phyloP scores from a whole-genome alignment of 176 grass and related monocot genomes.

The Paspalum vaginatum region DNA sequence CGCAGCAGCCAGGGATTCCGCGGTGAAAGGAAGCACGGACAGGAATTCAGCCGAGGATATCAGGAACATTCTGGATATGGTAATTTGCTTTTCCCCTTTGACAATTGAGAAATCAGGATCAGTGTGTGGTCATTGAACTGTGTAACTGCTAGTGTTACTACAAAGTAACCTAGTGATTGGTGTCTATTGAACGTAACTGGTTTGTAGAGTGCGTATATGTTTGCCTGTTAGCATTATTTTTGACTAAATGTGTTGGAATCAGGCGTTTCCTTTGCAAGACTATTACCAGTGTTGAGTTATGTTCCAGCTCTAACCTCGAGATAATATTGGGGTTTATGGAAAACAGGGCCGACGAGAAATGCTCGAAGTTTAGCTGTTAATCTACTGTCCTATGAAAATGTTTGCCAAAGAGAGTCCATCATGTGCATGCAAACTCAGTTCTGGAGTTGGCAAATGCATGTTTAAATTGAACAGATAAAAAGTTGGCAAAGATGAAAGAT shows the following conservation, averaged over 20 bases:
- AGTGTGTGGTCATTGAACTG: background rate
- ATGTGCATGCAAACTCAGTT: background rate
- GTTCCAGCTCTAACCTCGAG: background rate
- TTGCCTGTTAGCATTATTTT: background rate
- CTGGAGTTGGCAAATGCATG: constrained; percentile 21
- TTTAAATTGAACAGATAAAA: constrained; percentile 3
- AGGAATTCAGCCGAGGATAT: constrained; percentile 67
- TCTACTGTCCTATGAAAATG: background rate
- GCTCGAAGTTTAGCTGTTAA: background rate
- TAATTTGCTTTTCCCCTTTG: background rate
- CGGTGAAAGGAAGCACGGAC: constrained; percentile 49
- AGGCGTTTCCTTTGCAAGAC: background rate
- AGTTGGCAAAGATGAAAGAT: background rate
- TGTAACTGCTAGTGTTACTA: background rate
- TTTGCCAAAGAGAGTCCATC: constrained; percentile 4
- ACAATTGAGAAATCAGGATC: background rate
- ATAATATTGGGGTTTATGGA: background rate
- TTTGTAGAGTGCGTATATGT: background rate
- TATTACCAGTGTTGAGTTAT: constrained; percentile 3
- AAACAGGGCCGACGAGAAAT: background rate
- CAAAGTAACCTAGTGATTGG: background rate
- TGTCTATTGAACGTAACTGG: background rate
- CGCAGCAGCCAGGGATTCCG: constrained; percentile 45
- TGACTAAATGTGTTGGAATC: constrained; percentile 26
- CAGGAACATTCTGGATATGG: constrained; percentile 82